phyloP scores from a whole-genome alignment of 139 green algal species.

The Pycnococcus provasolii region DNA sequence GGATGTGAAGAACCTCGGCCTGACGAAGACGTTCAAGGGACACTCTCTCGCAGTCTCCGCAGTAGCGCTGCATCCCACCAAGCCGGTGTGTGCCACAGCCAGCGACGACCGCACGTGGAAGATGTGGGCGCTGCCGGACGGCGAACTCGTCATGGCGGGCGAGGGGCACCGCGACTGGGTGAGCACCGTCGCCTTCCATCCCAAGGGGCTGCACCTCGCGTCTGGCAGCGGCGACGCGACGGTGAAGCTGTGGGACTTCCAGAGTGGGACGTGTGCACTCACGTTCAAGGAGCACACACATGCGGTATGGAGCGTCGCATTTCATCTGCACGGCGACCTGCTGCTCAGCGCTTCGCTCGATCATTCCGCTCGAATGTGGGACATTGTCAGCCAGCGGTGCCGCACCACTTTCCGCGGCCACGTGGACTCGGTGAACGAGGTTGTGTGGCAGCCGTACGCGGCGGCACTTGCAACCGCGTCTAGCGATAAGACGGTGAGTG shows the following conservation, averaged over 20 bases:
- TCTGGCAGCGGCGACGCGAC: conserved; percentile 34
- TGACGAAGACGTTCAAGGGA: conserved; percentile 64
- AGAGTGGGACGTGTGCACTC: conserved; percentile 54
- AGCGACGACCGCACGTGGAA: conserved; percentile 69
- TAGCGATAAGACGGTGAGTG: conserved; percentile 67
- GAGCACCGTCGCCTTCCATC: conserved; percentile 62
- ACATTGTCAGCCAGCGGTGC: conserved; percentile 16
- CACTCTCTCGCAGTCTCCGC: conserved; percentile 37
- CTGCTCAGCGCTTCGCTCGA: conserved; percentile 61
- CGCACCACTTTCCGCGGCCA: conserved; percentile 45
- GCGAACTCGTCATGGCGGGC: conserved; percentile 33
- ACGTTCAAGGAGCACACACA: conserved; percentile 72
- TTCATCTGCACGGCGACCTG: conserved; percentile 60
- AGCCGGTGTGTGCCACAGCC: conserved; percentile 63
- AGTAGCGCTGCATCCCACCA: conserved; percentile 64
- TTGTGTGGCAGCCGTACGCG: conserved; percentile 60
- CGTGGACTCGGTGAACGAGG: conserved; percentile 73
- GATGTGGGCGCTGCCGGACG: conserved; percentile 49
- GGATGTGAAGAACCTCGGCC: conserved; percentile 38
- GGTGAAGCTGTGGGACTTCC: conserved; percentile 74
- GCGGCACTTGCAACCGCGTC: conserved; percentile 48
- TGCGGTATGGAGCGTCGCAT: conserved; percentile 45
- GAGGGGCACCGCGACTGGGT: conserved; percentile 56
- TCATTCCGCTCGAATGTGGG: conserved; percentile 51
- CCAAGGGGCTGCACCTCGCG: conserved; percentile 34